Evolutionary conservation across 1,284 basidiomycete genomes (phyloP), one percentile per base, ranked within the genome.

Genomic region (Ustilago shanxiensis): DNA sequence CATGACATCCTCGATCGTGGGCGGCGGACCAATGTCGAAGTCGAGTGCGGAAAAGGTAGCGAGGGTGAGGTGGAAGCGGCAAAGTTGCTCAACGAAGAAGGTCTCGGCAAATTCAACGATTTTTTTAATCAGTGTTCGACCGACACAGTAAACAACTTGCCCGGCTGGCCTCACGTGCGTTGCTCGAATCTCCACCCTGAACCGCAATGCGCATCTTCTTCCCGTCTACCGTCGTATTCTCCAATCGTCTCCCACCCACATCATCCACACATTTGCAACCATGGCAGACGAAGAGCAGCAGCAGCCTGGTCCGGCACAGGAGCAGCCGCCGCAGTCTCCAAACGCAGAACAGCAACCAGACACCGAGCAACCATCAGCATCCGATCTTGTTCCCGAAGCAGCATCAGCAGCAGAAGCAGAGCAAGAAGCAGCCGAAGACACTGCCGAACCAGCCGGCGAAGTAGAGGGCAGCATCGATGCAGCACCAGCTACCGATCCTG

Each of bases 211-310:
- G 49, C 53, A 28, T 39, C 58, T 31, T 51, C 29, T 33, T n/a
- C 28, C 24, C 31, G 20, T 52, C 31, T 14, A 47, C 24, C 11
- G 54, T 35, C 28, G 18, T 29, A 20, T 26, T 29, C 45, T 56
- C 18, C 50, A 41, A 9, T 28, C 60, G 29, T 31, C 16, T 50
- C 28, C 24, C 7, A n/a, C 51, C 33, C 51, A n/a, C 11, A 33
- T 9, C 49, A 28, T 26, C 29, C 18, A 35, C 31, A 33, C 14
- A 53, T 33, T 33, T 20, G 45, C 55, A 45, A 65, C 39, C 18
- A 73, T 73, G 71, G 66, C 71, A n/a, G 66, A 68, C 59, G 54
- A 65, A 62, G 71, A 73, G 50, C 57, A 60, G 39, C 39, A 39
- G 37, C 60, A 44, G 31, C 64, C n/a, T n/a, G n/a, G 41, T 16